Evolutionary conservation across 169 alveolate genomes (phyloP).

Genomic region (Perkinsus olseni): DNA sequence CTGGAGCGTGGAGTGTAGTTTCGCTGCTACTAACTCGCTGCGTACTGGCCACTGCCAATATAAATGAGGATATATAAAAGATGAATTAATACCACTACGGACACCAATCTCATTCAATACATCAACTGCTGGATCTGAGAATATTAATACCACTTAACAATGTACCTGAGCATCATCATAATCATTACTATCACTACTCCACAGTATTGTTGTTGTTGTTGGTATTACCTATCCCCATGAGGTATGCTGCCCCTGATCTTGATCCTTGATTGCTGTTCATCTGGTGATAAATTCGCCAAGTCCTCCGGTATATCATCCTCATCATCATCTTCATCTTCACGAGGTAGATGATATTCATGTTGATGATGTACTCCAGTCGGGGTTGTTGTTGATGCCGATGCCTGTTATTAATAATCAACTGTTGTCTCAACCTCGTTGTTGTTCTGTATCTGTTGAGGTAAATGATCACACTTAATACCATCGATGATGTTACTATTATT

Average conservation of each 20-base stretch:
- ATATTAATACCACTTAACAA: not conserved
- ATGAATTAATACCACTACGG: slow-evolving; percentile 18
- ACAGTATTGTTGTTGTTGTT: too few species aligned
- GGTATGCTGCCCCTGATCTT: not conserved
- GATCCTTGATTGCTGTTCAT: slow-evolving; percentile 7
- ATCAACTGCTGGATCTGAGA: slow-evolving; percentile 14
- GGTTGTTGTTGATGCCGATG: not conserved
- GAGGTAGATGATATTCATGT: too few species aligned
- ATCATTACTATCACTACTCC: not conserved
- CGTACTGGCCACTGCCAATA: slow-evolving; percentile 15
- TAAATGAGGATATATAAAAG: slow-evolving; percentile 25
- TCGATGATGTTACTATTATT: too few species aligned
- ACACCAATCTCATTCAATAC: slow-evolving; percentile 21
- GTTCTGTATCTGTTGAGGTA: too few species aligned
- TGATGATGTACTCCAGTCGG: not conserved
- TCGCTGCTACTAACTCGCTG: slow-evolving; percentile 25
- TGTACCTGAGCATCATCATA: not conserved
- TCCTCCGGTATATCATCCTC: slow-evolving; percentile 16
- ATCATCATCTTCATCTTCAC: slow-evolving; percentile 6
- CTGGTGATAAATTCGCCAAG: not conserved
- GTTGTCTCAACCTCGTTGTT: too few species aligned
- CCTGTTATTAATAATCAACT: too few species aligned
- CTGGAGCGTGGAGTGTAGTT: not conserved
- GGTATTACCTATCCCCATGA: slow-evolving; percentile 18
- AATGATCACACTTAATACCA: too few species aligned